Conservation (phyloP, 208 protist genomes). For the Leishmania braziliensis region DNA sequence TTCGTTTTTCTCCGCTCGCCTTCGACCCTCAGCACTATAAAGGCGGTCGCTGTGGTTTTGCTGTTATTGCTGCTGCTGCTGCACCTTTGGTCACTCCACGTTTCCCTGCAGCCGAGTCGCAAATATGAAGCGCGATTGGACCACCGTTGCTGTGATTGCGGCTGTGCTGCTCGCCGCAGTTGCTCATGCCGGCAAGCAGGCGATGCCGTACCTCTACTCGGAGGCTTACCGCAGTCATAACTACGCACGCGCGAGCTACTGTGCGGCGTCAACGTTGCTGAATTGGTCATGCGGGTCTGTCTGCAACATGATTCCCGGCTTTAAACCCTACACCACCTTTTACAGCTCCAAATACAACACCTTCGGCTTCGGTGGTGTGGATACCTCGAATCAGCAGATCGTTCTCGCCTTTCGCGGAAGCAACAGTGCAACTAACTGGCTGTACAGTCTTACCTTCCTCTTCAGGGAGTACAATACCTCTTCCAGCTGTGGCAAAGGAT, state of each 20-base stretch:
- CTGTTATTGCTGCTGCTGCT: background rate
- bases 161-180: background rate
- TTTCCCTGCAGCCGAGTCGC: background rate
- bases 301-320: slow-evolving; percentile 9
- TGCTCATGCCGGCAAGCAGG: background rate
- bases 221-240: slow-evolving; percentile 16
- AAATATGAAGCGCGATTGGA: background rate
- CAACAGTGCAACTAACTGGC: background rate
- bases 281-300: slow-evolving; percentile 8
- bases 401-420: slow-evolving; percentile 65
- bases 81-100: background rate
- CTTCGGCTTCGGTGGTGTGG: slow-evolving; percentile 23
- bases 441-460: background rate
- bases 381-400: slow-evolving; percentile 29
- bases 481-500: slow-evolving; percentile 36
- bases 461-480: slow-evolving; percentile 15
- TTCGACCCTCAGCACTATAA: too few species aligned
- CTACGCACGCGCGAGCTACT: slow-evolving; percentile 16
- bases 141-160: background rate
- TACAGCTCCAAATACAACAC: background rate
- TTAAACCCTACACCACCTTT: slow-evolving; percentile 6
- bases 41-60: background rate
- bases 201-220: background rate
- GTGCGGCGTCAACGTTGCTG: background rate
- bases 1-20: background rate